Evolutionary conservation across 108 stramenopile species (phyloP).

Genomic region (Hondaea fermentalgiana): DNA sequence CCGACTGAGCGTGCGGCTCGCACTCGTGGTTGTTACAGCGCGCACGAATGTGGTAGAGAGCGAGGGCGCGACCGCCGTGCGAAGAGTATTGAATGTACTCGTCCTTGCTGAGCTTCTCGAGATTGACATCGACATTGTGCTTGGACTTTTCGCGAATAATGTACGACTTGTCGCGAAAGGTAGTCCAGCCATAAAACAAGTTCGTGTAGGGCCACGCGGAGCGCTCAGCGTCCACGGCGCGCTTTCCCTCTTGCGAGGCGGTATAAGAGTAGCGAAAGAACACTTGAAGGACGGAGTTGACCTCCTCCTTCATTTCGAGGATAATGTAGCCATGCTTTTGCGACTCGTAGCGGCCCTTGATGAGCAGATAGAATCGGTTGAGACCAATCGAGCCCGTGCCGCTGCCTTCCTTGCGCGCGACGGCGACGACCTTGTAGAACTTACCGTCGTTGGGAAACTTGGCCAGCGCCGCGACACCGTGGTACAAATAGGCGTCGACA

Average conservation of each 20-base stretch:
- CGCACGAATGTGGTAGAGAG: conserved; percentile 2
- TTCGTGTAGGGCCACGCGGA: conserved; percentile 3
- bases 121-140: not conserved
- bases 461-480: not conserved
- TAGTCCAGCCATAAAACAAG: conserved; percentile 7
- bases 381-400: not conserved
- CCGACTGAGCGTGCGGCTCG: not conserved
- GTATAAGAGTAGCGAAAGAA: conserved; percentile 11
- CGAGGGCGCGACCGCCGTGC: not conserved
- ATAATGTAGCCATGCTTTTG: not conserved
- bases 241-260: not conserved
- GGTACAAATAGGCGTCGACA: not conserved
- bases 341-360: not conserved
- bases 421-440: conserved; percentile 2
- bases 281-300: conserved; percentile 3
- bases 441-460: not conserved
- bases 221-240: conserved; percentile 11
- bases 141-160: not conserved
- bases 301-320: conserved; percentile 15
- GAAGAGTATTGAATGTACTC: not conserved
- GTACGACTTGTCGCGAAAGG: not conserved
- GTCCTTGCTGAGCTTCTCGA: not conserved
- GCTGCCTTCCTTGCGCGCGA: conserved; percentile 3
- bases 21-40: not conserved
- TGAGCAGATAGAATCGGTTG: not conserved